phyloP scores from a whole-genome alignment of 768 basidiomycete genomes.

The Tylopilus intermedius region DNA sequence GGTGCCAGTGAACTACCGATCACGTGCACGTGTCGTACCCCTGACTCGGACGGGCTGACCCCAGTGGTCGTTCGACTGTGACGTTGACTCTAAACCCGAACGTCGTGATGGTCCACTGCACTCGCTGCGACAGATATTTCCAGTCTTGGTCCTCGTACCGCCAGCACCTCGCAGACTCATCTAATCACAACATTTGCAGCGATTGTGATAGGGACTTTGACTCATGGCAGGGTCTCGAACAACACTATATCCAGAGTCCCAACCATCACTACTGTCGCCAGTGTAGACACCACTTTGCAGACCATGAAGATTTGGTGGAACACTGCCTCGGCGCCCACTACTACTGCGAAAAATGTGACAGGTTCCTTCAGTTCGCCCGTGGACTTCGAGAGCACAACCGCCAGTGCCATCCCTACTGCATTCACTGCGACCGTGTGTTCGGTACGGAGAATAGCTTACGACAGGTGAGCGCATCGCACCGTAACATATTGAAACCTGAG shows the following conservation, averaged over 20 bases:
- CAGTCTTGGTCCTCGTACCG: conserved; percentile 20
- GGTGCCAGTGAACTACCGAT: too few relatives aligned
- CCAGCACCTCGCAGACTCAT: conserved; percentile 35
- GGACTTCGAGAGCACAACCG: conserved; percentile 48
- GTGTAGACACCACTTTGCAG: conserved; percentile 43
- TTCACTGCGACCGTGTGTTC: conserved; percentile 42
- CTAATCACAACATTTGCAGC: conserved; percentile 41
- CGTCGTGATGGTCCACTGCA: neutral
- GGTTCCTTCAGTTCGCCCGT: conserved; percentile 35
- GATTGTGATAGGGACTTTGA: conserved; percentile 45
- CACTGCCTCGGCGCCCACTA: conserved; percentile 42
- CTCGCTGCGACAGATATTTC: conserved; percentile 30
- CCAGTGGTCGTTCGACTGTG: too few relatives aligned
- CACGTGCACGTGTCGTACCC: too few relatives aligned
- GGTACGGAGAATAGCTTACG: conserved; percentile 16
- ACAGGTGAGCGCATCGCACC: conserved; percentile 3
- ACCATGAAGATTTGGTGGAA: conserved; percentile 28
- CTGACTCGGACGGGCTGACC: too few relatives aligned
- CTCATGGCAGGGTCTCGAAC: conserved; percentile 33
- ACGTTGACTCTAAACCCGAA: neutral
- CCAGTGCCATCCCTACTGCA: conserved; percentile 43
- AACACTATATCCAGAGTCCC: conserved; percentile 51
- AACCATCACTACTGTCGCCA: conserved; percentile 48
- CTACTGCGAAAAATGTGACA: conserved; percentile 41
- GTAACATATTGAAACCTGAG: neutral